Evolutionary conservation across 2,329 filamentous ascomycete genomes (phyloP).

Genomic region (Claviceps sp.): DNA sequence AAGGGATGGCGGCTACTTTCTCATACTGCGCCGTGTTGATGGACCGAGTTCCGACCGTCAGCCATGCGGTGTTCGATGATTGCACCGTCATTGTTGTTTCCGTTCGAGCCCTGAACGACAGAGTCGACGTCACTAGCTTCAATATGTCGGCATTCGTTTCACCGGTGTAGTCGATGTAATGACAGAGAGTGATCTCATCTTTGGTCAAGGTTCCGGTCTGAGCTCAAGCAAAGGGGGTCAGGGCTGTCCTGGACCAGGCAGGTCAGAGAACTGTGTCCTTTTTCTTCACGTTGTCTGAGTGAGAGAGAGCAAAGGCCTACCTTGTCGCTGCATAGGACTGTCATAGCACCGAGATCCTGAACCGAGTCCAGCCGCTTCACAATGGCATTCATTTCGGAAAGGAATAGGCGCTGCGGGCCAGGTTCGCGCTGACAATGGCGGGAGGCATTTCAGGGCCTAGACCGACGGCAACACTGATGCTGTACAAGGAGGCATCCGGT

Average conservation of each 20-base stretch:
- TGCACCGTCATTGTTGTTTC: constrained; percentile 17
- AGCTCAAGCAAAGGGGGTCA: not conserved
- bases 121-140: constrained; percentile 16
- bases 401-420: constrained; percentile 14
- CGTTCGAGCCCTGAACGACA: constrained; percentile 12
- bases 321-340: constrained; percentile 18
- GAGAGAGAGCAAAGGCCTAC: constrained; percentile 2
- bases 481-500: constrained; percentile 16
- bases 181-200: constrained; percentile 15
- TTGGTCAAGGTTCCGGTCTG: constrained; percentile 17
- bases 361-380: constrained; percentile 20
- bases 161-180: constrained; percentile 11
- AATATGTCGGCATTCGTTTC: constrained; percentile 10
- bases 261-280: not conserved
- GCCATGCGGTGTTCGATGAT: constrained; percentile 10
- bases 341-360: constrained; percentile 18
- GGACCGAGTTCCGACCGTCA: constrained; percentile 5
- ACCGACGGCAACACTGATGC: constrained; percentile 17
- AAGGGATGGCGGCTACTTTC: constrained; percentile 12
- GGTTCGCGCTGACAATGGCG: constrained; percentile 17
- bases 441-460: constrained; percentile 18
- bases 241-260: not conserved
- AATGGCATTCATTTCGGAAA: constrained; percentile 22
- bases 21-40: constrained; percentile 11
- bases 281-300: not conserved